Evolutionary conservation across 331 rosid genomes (phyloP).

Genomic region (Pyracantha coccinea): DNA sequence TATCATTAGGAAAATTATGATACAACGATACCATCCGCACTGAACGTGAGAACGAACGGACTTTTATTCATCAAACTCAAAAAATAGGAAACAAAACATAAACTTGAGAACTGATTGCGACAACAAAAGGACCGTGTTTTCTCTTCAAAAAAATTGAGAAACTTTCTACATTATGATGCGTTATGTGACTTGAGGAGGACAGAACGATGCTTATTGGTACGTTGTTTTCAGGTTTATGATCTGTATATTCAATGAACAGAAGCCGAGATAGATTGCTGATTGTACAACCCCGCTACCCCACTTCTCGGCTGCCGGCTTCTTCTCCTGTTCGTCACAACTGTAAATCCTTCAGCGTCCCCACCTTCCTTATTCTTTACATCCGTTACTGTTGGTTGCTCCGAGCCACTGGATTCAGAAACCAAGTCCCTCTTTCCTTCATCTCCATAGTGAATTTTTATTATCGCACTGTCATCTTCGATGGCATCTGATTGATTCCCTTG

Average conservation of each 20-base stretch:
- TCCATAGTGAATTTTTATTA: constrained; percentile 51
- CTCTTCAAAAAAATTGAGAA: not conserved
- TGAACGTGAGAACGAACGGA: not conserved
- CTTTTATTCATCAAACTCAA: constrained; percentile 34
- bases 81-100: constrained; percentile 14
- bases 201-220: not conserved
- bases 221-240: not conserved
- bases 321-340: constrained; percentile 55
- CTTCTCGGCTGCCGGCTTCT: constrained; percentile 62
- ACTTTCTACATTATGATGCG: constrained; percentile 21
- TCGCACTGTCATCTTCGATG: constrained; percentile 65
- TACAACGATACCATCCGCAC: not conserved
- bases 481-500: constrained; percentile 44
- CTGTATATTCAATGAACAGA: constrained; percentile 61
- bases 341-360: constrained; percentile 71
- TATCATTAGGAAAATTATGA: not conserved
- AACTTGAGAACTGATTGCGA: not conserved
- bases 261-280: constrained; percentile 67
- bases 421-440: constrained; percentile 36
- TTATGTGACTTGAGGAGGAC: constrained; percentile 15
- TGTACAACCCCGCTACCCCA: constrained; percentile 62
- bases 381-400: constrained; percentile 19
- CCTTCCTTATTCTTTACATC: constrained; percentile 30
- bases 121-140: not conserved
- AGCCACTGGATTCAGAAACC: constrained; percentile 20